These are phyloP conservation scores for Cystobasidium sp. DNA, from an alignment of 1,284 basidiomycete genomes.

Conservation along the genomic window DNA sequence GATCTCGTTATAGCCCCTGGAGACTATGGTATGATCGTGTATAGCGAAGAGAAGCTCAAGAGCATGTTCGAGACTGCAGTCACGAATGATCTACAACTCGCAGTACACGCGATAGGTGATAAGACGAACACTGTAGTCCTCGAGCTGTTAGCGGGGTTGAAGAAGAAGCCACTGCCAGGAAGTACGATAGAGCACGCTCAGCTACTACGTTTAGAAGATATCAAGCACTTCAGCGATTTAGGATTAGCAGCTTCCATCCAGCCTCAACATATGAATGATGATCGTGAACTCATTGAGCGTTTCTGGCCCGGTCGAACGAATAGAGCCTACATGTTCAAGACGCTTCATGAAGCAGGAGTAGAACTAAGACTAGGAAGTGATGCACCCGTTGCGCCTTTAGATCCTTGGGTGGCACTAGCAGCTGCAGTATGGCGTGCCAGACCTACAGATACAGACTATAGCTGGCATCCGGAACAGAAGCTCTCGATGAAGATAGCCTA, in stretches of 20 bases:
- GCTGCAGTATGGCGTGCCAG: constrained; percentile 51
- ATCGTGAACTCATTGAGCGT: constrained; percentile 52
- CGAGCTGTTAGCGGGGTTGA: constrained; percentile 46
- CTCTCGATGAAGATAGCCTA: constrained; percentile 46
- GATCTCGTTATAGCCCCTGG: constrained; percentile 38
- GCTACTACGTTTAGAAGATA: constrained; percentile 52
- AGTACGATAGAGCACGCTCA: constrained; percentile 57
- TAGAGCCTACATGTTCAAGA: constrained; percentile 53
- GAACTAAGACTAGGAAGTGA: constrained; percentile 55
- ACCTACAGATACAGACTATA: constrained; percentile 39
- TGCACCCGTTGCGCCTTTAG: constrained; percentile 54
- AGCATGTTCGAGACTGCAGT: constrained; percentile 50
- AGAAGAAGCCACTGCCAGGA: constrained; percentile 47
- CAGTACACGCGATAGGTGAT: constrained; percentile 57
- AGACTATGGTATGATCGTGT: constrained; percentile 50
- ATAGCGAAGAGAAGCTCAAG: constrained; percentile 48
- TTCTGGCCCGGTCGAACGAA: constrained; percentile 55
- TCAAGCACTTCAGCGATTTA: constrained; percentile 52
- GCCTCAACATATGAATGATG: constrained; percentile 56
- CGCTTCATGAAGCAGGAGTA: constrained; percentile 52
- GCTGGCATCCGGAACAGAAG: constrained; percentile 50
- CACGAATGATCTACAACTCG: constrained; percentile 51
- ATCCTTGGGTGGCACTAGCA: constrained; percentile 56
- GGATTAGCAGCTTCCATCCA: constrained; percentile 55
- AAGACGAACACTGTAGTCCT: constrained; percentile 53